Evolutionary conservation across 2,329 filamentous ascomycete genomes (phyloP), one percentile per base, ranked within the genome.

Genomic region (Didymella segeticola): DNA sequence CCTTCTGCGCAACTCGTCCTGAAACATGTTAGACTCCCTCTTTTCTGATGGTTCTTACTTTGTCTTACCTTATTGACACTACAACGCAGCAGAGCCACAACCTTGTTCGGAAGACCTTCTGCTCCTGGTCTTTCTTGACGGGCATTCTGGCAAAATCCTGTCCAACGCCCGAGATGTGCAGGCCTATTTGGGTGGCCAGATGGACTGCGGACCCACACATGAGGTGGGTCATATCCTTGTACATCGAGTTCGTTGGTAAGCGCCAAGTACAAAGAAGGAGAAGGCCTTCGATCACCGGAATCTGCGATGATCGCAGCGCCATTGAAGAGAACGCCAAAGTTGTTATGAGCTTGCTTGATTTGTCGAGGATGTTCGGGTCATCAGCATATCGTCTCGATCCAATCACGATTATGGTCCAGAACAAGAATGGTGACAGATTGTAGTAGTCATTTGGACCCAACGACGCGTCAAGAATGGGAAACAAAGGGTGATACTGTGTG

Each of bases 231-330:
- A 73, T 71, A 39, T 77, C 74, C 34, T 75, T 74, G 58, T 73
- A 75, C 69, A 74, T 75, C 25, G 73, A 77, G 37, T 74, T 75
- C 10, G 75, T 73, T 7, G 75, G 75, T 23, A 77, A 57, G 3
- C 74, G 69, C 75, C 75, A 78, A 15, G 74, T 72, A 39, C 74
- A 77, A 10, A 78, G 68, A 9, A 77, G 67, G 4, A 78, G 54
- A 9, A 76, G 61, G 14, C 71, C 74, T 50, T 77, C 74, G 19
- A 78, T 78, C 12, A 74, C 70, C 12, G 74, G 69, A 46, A 76
- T 72, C 10, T 67, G 70, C 5, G 70, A 73, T 10, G 71, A 67
- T 3, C 72, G 69, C 12, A 73, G 62, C 17, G 72, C 69, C 66
- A 75, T 72, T 20, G 71, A 73, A 11, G 66, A 67, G 47, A 76